These are phyloP conservation scores for Penicillium sp. DNA, from an alignment of 2,329 filamentous ascomycete genomes.

Conservation along the genomic window DNA sequence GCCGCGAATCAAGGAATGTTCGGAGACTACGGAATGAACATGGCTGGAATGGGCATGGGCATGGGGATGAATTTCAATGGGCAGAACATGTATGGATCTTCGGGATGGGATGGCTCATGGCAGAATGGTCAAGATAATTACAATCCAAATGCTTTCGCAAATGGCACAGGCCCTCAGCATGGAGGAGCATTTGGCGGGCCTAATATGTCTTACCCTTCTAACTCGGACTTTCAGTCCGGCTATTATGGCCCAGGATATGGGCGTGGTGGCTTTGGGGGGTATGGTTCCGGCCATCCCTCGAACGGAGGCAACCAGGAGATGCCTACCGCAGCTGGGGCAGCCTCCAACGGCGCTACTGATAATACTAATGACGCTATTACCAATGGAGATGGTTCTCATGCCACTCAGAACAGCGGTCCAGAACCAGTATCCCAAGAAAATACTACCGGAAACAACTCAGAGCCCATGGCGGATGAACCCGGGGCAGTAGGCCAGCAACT, in stretches of 20 bases:
- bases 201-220: conserved; percentile 73
- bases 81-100: conserved; percentile 65
- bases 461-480: conserved; percentile 8
- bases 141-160: conserved; percentile 76
- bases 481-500: conserved; percentile 12
- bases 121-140: conserved; percentile 87
- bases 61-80: conserved; percentile 68
- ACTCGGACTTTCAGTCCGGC: conserved; percentile 73
- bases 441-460: conserved; percentile 16
- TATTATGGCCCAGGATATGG: conserved; percentile 74
- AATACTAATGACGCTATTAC: conserved; percentile 30
- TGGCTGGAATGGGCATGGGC: conserved; percentile 86
- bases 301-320: conserved; percentile 35
- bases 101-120: conserved; percentile 80
- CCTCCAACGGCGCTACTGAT: conserved; percentile 37
- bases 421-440: conserved; percentile 15
- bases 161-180: conserved; percentile 81
- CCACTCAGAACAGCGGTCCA: conserved; percentile 25
- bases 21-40: conserved; percentile 67
- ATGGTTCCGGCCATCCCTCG: conserved; percentile 40
- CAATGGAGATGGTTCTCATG: conserved; percentile 31
- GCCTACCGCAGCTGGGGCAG: background rate
- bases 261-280: conserved; percentile 37
- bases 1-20: conserved; percentile 54
- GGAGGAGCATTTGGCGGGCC: conserved; percentile 70